Evolutionary conservation across 2,329 filamentous ascomycete species (phyloP), one percentile per base, ranked within the genome.

Genomic region (Calcarisporium arbuscula): DNA sequence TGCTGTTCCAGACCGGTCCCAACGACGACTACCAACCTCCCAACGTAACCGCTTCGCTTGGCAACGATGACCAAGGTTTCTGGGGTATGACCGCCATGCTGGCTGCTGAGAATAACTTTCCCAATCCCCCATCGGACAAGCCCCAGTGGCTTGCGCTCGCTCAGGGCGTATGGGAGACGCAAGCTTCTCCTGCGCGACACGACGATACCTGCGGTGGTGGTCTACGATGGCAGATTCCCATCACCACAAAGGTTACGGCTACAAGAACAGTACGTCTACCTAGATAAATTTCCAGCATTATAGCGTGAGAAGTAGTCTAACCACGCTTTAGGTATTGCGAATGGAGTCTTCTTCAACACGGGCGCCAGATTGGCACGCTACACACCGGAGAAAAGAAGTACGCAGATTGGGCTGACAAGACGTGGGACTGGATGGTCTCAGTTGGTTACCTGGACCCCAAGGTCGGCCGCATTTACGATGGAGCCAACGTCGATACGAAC

Each of bases 171-270:
- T 89, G 76, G 49, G 77, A 80, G 46, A 69, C 68, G 2, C 63
- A 68, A 33, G 73, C 70, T 3, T 53, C 51, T 15, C 59, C 64
- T 2, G 68, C 76, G 29, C 81, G 81, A 63, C 78, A 85, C 49
- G 67, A 67, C 8, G 56, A 62, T 1, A 58, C 57, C 0, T 68
- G 66, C 14, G 77, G 75, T 39, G 72, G 70, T 28, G 85, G 84
- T 15, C 57, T 89, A 42, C 70, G 82, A 46, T 87, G 82, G 82
- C 85, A 90, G 62, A 83, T 90, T 41, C 85, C 79, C 44, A 65
- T 72, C 6, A 78, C 81, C 47, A 89, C 54, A 71, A 68, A 29
- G 85, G 85, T 21, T 90, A 85, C 56, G 70, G 80, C 50, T 88
- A 89, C 67, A 92, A 80, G 56, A 80, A 80, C 57, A 65, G 62